Percentiles rank a stretch among this genome's conserved stretches.
phyloP scores from a whole-genome alignment of 2,329 filamentous ascomycete species.

The Aureobasidium lini region DNA sequence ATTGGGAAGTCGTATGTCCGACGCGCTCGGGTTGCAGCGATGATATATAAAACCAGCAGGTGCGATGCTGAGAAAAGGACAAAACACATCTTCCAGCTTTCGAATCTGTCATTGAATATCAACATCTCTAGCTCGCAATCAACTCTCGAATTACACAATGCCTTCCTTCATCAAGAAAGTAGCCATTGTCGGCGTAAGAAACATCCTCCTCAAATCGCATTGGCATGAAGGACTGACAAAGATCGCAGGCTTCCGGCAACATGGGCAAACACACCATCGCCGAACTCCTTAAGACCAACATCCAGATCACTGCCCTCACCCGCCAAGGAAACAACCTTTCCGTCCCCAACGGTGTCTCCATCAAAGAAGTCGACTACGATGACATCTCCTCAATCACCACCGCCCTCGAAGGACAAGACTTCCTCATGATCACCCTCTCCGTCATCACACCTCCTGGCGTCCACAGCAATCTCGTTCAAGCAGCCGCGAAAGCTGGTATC shows the following conservation, averaged over 20 bases:
- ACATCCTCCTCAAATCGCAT: neutral
- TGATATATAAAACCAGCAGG: neutral
- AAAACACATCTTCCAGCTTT: neutral
- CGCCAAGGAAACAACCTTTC: slow-evolving; percentile 35
- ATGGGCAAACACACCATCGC: slow-evolving; percentile 27
- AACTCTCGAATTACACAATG: neutral
- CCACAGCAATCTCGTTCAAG: slow-evolving; percentile 24
- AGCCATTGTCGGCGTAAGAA: slow-evolving; percentile 32
- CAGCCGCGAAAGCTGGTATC: slow-evolving; percentile 24
- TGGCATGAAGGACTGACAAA: neutral
- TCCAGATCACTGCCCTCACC: slow-evolving; percentile 34
- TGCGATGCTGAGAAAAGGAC: neutral
- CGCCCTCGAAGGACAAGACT: slow-evolving; percentile 26
- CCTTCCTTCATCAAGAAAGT: slow-evolving; percentile 27
- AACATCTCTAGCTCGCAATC: neutral
- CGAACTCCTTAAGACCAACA: slow-evolving; percentile 25
- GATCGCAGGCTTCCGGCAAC: slow-evolving; percentile 24
- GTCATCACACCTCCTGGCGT: slow-evolving; percentile 20
- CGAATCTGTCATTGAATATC: no score
- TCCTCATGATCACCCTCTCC: slow-evolving; percentile 28
- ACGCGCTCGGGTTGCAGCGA: neutral
- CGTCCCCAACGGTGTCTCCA: slow-evolving; percentile 18
- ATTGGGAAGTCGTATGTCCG: neutral
- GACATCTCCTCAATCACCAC: slow-evolving; percentile 20
- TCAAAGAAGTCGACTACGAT: slow-evolving; percentile 23